Conservation (phyloP, 208 protist genomes). For the Phytomonas francai region DNA sequence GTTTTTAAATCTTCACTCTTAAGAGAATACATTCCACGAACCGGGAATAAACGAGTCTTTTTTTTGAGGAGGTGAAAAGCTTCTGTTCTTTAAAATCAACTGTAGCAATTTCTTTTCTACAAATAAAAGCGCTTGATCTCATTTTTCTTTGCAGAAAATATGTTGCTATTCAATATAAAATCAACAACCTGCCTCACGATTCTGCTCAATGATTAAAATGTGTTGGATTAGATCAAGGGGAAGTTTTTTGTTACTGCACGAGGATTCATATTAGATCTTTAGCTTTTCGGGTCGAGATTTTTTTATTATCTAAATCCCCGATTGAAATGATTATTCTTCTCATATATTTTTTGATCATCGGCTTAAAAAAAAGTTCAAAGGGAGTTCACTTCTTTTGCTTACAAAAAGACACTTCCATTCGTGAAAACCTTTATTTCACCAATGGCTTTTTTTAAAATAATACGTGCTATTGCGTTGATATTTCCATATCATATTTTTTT, state of each 20-base stretch:
- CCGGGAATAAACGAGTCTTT: constrained; percentile 4
- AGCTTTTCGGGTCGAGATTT: neutral
- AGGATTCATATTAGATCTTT: neutral
- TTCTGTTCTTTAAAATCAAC: constrained; percentile 6
- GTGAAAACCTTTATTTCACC: neutral
- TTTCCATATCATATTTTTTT: constrained; percentile 10
- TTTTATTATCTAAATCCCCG: neutral
- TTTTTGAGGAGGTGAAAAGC: constrained; percentile 2
- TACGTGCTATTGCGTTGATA: constrained; percentile 12
- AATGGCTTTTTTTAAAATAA: constrained; percentile 7
- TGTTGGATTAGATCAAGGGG: neutral
- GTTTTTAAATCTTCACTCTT: constrained; percentile 9
- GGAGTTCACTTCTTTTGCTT: neutral
- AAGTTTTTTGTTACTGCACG: neutral
- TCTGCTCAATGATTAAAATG: neutral
- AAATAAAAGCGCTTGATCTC: neutral
- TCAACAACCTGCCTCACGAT: neutral
- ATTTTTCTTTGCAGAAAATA: neutral
- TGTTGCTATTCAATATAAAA: neutral
- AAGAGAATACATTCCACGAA: neutral
- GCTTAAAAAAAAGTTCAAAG: neutral
- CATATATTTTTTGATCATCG: neutral
- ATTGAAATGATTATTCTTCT: neutral
- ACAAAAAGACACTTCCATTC: neutral
- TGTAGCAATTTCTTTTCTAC: neutral